Evolutionary conservation across 257 asterid species (phyloP).

Genomic region (Lavandula angustifolia): DNA sequence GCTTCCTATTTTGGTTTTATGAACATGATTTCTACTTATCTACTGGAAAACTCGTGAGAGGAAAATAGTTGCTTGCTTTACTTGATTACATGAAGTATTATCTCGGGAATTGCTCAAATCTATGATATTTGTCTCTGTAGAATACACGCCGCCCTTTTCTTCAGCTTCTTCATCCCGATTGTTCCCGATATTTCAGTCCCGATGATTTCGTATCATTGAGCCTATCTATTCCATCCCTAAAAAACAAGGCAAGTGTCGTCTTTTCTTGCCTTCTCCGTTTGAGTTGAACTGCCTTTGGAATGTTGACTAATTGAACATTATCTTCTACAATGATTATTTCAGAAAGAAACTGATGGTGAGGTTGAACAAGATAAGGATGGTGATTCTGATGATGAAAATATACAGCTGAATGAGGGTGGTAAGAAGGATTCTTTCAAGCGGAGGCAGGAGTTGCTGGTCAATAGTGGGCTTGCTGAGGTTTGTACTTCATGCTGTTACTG

Average conservation of each 20-base stretch:
- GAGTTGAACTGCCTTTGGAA: slow-evolving; percentile 19
- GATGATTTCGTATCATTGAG: slow-evolving; percentile 65
- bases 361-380: slow-evolving; percentile 40
- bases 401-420: slow-evolving; percentile 56
- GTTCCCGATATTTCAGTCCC: slow-evolving; percentile 67
- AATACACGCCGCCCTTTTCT: slow-evolving; percentile 68
- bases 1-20: not conserved
- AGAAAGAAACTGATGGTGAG: slow-evolving; percentile 45
- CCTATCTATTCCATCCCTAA: slow-evolving; percentile 62
- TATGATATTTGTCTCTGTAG: slow-evolving; percentile 41
- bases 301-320: slow-evolving; percentile 22
- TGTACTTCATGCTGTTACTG: slow-evolving; percentile 19
- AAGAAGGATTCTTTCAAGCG: slow-evolving; percentile 82
- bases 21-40: not conserved
- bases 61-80: slow-evolving; percentile 2
- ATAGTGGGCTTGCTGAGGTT: slow-evolving; percentile 93
- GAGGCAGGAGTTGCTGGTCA: slow-evolving; percentile 78
- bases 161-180: slow-evolving; percentile 88
- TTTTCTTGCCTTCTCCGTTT: not conserved
- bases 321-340: slow-evolving; percentile 24
- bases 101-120: not conserved
- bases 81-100: not conserved
- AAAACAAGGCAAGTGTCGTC: slow-evolving; percentile 47
- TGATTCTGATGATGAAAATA: slow-evolving; percentile 36
- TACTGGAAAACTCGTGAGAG: not conserved